Base-by-base conservation (phyloP, 2,329 filamentous ascomycete genomes). In the Eutypa lata region DNA sequence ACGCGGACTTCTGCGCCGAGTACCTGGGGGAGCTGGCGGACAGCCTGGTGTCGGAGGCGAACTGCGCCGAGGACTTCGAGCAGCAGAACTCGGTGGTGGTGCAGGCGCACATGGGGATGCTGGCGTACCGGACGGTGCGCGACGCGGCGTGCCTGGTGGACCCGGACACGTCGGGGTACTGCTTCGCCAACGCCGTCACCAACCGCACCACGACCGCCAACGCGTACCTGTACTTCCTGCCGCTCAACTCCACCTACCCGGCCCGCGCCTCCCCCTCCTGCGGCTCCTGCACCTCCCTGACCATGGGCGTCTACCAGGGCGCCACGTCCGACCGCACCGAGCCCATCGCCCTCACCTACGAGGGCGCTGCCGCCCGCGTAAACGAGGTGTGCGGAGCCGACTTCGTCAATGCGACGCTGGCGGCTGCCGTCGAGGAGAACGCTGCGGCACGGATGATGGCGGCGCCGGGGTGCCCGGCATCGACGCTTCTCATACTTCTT, bases 151-250 rank as follows among this genome's bases (percentile, higher is more conserved):
- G 94, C 67, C 79, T 96, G 19, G 84, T 83, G 55, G 83, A 90
- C 65, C 77, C 82, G 0, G 26, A 31, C 26, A 85, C 84, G 1
- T 78, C 78, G 48, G 81, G 84, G 59, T 97, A 93, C 76, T 88
- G 84, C 74, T 97, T 91, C 69, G 89, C 89, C 59, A 87, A 90
- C 61, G 91, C 93, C 48, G 84, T 92, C 55, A 91, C 89, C 47
- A 96, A 96, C 71, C 68, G 75, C 6, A 81, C 83, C 21, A 87
- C 82, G 8, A 77, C 88, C 0, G 82, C 84, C 31, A 88, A 94
- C 67, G 81, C 84, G 33, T 93, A 92, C 65, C 80, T 94, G 35
- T 99, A 97, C 73, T 93, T 88, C 64, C 76, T 97, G 3, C 90
- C 92, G 0, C 79, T 96, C 51, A 94, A 94, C 54, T 79, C 86